A percentile compares a stretch with the other conserved stretches of the same genome.
phyloP scores from a whole-genome alignment of 345 rosid species.

The Gynandropsis gynandra region DNA sequence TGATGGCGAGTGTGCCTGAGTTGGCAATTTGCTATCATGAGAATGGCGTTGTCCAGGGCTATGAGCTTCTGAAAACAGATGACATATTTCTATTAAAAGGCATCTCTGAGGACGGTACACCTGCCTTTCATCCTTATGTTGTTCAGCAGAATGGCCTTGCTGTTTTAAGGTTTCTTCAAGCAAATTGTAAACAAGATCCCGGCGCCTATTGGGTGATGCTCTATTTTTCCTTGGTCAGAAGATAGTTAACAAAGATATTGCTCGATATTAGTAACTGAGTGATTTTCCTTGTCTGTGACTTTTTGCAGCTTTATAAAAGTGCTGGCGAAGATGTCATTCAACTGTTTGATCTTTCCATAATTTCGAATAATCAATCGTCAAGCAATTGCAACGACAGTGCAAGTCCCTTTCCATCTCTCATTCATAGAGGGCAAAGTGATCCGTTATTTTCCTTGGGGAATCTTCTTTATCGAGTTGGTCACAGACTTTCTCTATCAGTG shows the following conservation, averaged over 20 bases:
- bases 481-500: slow-evolving; percentile 82
- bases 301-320: slow-evolving; percentile 77
- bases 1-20: slow-evolving; percentile 98
- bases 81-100: slow-evolving; percentile 86
- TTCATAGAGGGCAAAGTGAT: slow-evolving; percentile 60
- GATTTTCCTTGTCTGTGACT: slow-evolving; percentile 12
- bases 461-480: slow-evolving; percentile 88
- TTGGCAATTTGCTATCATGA: slow-evolving; percentile 93
- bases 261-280: not conserved
- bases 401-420: slow-evolving; percentile 47
- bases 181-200: slow-evolving; percentile 95
- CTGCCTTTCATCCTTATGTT: slow-evolving; percentile 92
- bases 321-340: slow-evolving; percentile 93
- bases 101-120: slow-evolving; percentile 84
- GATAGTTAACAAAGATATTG: not conserved
- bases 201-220: slow-evolving; percentile 85
- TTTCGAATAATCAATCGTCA: slow-evolving; percentile 61
- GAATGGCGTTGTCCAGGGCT: slow-evolving; percentile 88
- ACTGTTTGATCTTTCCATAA: slow-evolving; percentile 83
- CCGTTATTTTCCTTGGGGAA: slow-evolving; percentile 78
- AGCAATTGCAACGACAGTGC: slow-evolving; percentile 43
- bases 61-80: slow-evolving; percentile 93
- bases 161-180: slow-evolving; percentile 88
- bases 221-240: slow-evolving; percentile 9
- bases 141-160: slow-evolving; percentile 93